A percentile compares a stretch with the other conserved stretches of the same genome.
Conservation (phyloP, 495 filamentous ascomycete species). For the Talaromyces trachyspermus region DNA sequence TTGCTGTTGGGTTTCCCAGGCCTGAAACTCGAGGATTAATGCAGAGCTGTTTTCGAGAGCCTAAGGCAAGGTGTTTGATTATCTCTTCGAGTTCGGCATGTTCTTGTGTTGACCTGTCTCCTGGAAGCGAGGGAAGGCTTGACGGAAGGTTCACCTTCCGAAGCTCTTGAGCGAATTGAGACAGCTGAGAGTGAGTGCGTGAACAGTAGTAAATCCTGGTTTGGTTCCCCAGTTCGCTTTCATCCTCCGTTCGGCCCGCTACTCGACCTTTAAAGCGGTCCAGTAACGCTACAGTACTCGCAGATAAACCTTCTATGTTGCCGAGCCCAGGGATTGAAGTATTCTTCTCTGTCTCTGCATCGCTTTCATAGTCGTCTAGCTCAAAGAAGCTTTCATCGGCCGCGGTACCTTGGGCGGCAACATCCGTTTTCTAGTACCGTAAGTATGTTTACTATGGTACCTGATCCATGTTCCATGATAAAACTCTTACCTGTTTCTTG, state of each 20-base stretch:
- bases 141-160: constrained; percentile 74
- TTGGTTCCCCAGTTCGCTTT: constrained; percentile 47
- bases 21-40: constrained; percentile 77
- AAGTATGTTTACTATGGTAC: constrained; percentile 1
- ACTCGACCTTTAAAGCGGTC: constrained; percentile 29
- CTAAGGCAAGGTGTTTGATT: constrained; percentile 80
- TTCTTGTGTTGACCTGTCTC: constrained; percentile 16
- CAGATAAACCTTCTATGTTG: constrained; percentile 30
- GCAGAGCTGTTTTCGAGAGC: constrained; percentile 86
- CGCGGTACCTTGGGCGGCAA: background rate
- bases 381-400: constrained; percentile 63
- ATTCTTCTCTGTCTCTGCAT: constrained; percentile 34
- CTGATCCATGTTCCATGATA: background rate
- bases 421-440: constrained; percentile 2
- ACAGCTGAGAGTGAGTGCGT: constrained; percentile 88
- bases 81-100: constrained; percentile 44
- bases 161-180: constrained; percentile 88
- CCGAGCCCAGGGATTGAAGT: constrained; percentile 11
- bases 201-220: constrained; percentile 91
- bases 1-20: constrained; percentile 67
- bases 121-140: constrained; percentile 30
- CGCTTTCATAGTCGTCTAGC: constrained; percentile 75
- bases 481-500: constrained; percentile 42
- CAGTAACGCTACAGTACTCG: constrained; percentile 35
- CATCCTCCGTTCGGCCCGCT: constrained; percentile 38